Evolutionary conservation across 2,329 filamentous ascomycete species (phyloP), one percentile per base, ranked within the genome.

Genomic region (Fusarium lateritium): DNA sequence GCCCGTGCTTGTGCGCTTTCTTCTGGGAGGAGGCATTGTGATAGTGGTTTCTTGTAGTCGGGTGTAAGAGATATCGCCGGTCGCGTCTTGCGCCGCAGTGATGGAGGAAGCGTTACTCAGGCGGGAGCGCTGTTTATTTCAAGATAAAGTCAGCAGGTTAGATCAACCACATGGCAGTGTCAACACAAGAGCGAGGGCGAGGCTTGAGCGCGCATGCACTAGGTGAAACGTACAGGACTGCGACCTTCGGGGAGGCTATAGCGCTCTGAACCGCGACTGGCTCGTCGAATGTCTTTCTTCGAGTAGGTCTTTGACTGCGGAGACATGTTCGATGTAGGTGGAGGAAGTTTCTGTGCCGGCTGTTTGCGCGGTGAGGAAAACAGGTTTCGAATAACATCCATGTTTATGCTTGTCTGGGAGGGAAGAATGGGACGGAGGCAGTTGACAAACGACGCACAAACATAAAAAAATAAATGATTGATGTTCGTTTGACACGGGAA

Each of bases 311-410:
- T 67, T 3, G 56, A 38, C 13, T 45, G 55, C 11, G 58, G 62
- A 28, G 71, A 58, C 51, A 72, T 69, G n/a, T 43, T 57, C 14
- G 60, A 34, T 5, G 21, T 21, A 15, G 36, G 36, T 19, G 40
- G 13, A 4, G 62, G 52, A 19, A 19, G 62, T 54, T 38, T 55
- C 22, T 43, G 50, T 39, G 22, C 19, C 14, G 52, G 51, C 52
- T 67, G 62, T 56, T 75, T 75, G n/a, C 68, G 62, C 44, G 73
- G 73, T 33, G 73, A 73, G 17, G 73, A 74, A 33, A 73, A 54
- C 10, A 72, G 56, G 34, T 58, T 56, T 11, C 67, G 33, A 11
- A 72, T n/a, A 19, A 55, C 42, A 9, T 69, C 54, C 65, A 72
- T 71, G 22, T 28, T 62, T 47, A 26, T 45, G 6, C 11, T 28